A percentile compares a stretch with the other conserved stretches of the same genome.
These are phyloP conservation scores for Passalora sequoiae DNA, from an alignment of 2,329 filamentous ascomycete genomes.

Conservation along the genomic window DNA sequence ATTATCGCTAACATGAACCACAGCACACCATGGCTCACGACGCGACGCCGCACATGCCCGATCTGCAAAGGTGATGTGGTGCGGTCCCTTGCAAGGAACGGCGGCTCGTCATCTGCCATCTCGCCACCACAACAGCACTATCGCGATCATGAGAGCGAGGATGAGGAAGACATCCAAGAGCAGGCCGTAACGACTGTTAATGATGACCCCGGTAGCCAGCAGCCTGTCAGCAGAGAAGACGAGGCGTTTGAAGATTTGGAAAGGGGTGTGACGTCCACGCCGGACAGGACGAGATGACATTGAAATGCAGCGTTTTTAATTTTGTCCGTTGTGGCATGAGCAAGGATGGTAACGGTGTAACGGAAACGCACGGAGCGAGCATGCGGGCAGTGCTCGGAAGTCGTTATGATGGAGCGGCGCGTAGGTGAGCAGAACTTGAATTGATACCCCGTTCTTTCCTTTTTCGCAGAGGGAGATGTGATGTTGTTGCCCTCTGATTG, in stretches of 20 bases:
- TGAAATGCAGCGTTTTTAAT: not conserved
- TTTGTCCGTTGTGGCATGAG: not conserved
- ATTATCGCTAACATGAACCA: not conserved
- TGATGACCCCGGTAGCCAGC: slow-evolving; percentile 30
- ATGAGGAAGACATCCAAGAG: slow-evolving; percentile 31
- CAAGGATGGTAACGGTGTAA: not conserved
- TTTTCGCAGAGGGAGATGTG: no score
- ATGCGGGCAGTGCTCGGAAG: no score
- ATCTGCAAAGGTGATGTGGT: slow-evolving; percentile 99
- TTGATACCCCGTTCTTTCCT: slow-evolving; percentile 1
- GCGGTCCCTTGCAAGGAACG: slow-evolving; percentile 35
- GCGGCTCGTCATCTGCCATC: slow-evolving; percentile 14
- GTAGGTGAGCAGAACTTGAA: not conserved
- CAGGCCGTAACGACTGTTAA: slow-evolving; percentile 31
- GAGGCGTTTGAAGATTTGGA: slow-evolving; percentile 36
- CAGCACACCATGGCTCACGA: slow-evolving; percentile 95
- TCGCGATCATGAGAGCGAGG: slow-evolving; percentile 20
- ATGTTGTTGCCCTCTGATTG: no score
- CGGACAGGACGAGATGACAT: slow-evolving; percentile 16
- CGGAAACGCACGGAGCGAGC: not conserved
- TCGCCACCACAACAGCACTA: slow-evolving; percentile 16
- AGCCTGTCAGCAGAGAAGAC: slow-evolving; percentile 31
- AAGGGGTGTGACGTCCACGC: slow-evolving; percentile 23
- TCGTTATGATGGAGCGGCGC: not conserved
- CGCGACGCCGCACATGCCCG: slow-evolving; percentile 89